Evolutionary conservation across 1,284 basidiomycete genomes (phyloP).

Genomic region (Hemileia vastatrix): DNA sequence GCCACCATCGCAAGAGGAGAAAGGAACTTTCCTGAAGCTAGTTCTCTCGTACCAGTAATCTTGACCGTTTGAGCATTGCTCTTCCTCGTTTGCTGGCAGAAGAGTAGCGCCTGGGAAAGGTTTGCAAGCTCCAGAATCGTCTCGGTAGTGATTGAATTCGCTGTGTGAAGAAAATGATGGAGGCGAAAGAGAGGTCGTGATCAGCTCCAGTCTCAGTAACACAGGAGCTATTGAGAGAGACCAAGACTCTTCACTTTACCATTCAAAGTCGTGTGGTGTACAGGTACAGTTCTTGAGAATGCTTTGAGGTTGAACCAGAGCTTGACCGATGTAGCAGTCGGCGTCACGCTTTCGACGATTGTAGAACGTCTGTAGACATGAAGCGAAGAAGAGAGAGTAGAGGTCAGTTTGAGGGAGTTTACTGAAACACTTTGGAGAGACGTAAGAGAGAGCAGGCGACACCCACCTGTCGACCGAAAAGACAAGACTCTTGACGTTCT

Average conservation of each 20-base stretch:
- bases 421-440: neutral
- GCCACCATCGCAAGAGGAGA: conserved; percentile 37
- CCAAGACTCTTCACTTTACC: too few species aligned
- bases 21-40: conserved; percentile 37
- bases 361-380: conserved; percentile 29
- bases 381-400: neutral
- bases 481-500: conserved; percentile 36
- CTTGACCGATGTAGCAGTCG: conserved; percentile 38
- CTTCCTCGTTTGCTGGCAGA: conserved; percentile 28
- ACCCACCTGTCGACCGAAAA: conserved; percentile 40
- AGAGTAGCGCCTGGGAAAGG: conserved; percentile 31
- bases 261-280: conserved; percentile 39
- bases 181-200: neutral
- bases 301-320: conserved; percentile 33
- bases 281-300: conserved; percentile 35
- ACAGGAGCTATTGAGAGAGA: too few species aligned
- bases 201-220: too few species aligned
- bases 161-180: neutral
- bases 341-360: conserved; percentile 38
- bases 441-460: too few species aligned
- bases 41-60: conserved; percentile 43
- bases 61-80: conserved; percentile 39
- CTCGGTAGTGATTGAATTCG: conserved; percentile 41
- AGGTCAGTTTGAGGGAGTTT: neutral
- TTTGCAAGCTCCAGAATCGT: conserved; percentile 32